Evolutionary conservation across 164 flowering plant species (phyloP).

Genomic region (Taxillus chinensis): DNA sequence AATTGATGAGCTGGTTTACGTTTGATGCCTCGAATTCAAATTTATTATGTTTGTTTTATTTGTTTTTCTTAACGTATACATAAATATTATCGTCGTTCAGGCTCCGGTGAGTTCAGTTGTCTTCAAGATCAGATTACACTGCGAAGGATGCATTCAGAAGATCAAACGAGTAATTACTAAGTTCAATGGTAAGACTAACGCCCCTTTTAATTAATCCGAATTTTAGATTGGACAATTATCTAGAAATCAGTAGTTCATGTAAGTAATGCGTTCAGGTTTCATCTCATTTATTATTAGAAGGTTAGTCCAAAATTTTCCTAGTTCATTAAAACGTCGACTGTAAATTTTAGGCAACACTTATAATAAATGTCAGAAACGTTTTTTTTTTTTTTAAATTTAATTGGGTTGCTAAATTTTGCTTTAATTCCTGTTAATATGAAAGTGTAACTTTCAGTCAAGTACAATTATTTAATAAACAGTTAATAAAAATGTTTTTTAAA

Average conservation of each 20-base stretch:
- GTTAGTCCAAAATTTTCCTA: not conserved
- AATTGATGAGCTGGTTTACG: not conserved
- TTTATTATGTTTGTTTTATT: not conserved
- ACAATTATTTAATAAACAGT: too few relatives aligned
- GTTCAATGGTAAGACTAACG: conserved; percentile 32
- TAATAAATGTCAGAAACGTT: too few relatives aligned
- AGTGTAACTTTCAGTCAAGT: too few relatives aligned
- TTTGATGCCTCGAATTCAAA: not conserved
- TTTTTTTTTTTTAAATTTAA: too few relatives aligned
- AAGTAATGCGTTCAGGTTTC: not conserved
- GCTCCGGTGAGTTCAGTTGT: conserved; percentile 33
- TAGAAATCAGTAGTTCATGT: not conserved
- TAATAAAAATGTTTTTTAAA: too few relatives aligned
- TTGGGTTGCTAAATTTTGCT: too few relatives aligned
- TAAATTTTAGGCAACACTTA: not conserved
- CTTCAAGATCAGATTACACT: conserved; percentile 58
- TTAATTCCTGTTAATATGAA: too few relatives aligned
- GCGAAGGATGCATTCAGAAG: conserved; percentile 74
- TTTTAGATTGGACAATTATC: not conserved
- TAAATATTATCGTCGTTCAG: conserved; percentile 10
- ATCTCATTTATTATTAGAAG: not conserved
- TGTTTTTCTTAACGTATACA: not conserved
- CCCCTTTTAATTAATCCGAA: not conserved
- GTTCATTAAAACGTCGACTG: too few relatives aligned
- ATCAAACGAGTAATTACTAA: conserved; percentile 43